Conservation (phyloP, 768 basidiomycete species). For the Pulveroboletus sp. region DNA sequence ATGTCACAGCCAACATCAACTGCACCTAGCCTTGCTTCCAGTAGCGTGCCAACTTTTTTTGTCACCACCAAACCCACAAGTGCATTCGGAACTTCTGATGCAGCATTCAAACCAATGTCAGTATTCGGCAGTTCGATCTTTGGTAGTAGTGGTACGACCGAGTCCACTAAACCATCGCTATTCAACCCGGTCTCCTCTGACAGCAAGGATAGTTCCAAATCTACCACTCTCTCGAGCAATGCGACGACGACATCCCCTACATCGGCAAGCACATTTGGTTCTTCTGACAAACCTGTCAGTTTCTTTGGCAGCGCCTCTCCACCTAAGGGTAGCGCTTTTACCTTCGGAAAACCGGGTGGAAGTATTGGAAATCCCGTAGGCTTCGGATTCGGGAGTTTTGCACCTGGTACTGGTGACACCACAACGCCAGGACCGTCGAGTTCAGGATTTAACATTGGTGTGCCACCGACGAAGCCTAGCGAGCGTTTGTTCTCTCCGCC, state of each 20-base stretch:
- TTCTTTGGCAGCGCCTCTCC: constrained; percentile 28
- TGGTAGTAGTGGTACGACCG: constrained; percentile 13
- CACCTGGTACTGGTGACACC: constrained; percentile 17
- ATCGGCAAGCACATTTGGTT: constrained; percentile 17
- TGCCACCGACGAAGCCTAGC: constrained; percentile 14
- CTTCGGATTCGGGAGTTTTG: constrained; percentile 41
- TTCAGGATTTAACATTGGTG: constrained; percentile 25
- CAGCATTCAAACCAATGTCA: constrained; percentile 18
- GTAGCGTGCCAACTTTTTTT: constrained; percentile 22
- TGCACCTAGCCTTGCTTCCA: constrained; percentile 14
- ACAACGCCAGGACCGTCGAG: constrained; percentile 8
- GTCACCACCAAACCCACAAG: constrained; percentile 12
- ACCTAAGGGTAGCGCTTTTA: constrained; percentile 21
- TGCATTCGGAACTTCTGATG: constrained; percentile 19
- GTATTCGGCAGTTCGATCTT: constrained; percentile 25
- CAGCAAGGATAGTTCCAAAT: constrained; percentile 14
- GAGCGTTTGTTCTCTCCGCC: constrained; percentile 27
- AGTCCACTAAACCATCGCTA: constrained; percentile 11
- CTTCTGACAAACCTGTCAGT: constrained; percentile 23
- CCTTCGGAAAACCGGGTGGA: constrained; percentile 35
- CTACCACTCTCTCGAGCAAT: constrained; percentile 18
- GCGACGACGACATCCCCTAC: constrained; percentile 7
- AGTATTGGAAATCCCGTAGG: constrained; percentile 63
- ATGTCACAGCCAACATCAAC: constrained; percentile 10
- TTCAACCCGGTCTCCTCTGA: constrained; percentile 11